Evolutionary conservation across 2,329 filamentous ascomycete species (phyloP).

Genomic region (Pseudogymnoascus sp.): DNA sequence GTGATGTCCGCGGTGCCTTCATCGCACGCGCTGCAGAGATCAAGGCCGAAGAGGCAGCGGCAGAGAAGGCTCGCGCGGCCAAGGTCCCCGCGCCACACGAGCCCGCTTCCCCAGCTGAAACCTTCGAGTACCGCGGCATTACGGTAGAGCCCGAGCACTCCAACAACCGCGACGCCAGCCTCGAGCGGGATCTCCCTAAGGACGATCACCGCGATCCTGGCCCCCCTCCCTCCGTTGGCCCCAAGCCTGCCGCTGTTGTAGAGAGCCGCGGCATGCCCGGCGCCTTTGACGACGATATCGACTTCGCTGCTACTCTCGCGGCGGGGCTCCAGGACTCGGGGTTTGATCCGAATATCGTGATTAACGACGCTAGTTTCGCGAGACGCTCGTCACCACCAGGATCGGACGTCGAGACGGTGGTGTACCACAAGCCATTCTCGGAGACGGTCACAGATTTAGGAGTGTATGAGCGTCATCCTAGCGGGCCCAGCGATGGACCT

Average conservation of each 20-base stretch:
- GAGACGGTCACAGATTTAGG: slow-evolving; percentile 40
- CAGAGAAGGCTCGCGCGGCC: slow-evolving; percentile 15
- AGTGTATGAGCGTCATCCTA: slow-evolving; percentile 13
- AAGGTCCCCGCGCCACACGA: slow-evolving; percentile 24
- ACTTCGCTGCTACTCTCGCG: slow-evolving; percentile 61
- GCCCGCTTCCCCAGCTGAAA: not conserved
- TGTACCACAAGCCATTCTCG: slow-evolving; percentile 42
- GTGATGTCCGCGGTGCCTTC: not conserved
- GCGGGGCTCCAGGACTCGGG: slow-evolving; percentile 61
- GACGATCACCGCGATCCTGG: slow-evolving; percentile 24
- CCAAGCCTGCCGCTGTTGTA: slow-evolving; percentile 44
- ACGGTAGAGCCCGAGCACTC: slow-evolving; percentile 19
- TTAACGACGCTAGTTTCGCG: slow-evolving; percentile 55
- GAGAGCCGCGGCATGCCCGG: slow-evolving; percentile 48
- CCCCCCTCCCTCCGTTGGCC: slow-evolving; percentile 43
- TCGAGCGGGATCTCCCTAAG: not conserved
- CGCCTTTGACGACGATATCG: slow-evolving; percentile 56
- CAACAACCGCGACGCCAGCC: slow-evolving; percentile 11
- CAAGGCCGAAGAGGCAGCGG: not conserved
- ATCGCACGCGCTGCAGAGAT: not conserved
- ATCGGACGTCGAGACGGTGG: slow-evolving; percentile 38
- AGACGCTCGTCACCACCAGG: slow-evolving; percentile 55
- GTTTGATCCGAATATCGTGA: slow-evolving; percentile 62
- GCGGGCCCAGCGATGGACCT: slow-evolving; percentile 12
- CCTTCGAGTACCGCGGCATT: slow-evolving; percentile 24